Base-by-base conservation (phyloP, 1,284 basidiomycete species). In the Cutaneotrichosporon mucoides region DNA sequence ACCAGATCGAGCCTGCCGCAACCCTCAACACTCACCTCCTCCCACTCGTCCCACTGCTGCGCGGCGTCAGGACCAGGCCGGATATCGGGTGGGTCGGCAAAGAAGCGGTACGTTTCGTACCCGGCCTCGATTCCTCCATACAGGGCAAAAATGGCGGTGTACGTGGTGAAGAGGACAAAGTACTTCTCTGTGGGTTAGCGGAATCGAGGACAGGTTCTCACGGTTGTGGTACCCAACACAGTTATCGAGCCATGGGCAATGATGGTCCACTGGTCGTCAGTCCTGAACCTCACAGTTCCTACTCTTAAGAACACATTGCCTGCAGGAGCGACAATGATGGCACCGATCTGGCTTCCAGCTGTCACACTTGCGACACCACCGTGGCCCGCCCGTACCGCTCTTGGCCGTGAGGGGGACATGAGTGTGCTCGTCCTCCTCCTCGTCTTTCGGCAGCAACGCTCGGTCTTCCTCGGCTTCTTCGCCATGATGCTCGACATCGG, bases 191-290 rank as follows among this genome's bases (percentile, higher is more conserved):
- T 3, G 10, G 37, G 51, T 61, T 51, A 61, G 57, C n/a, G 10
- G 5, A 6, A 41, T 41, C 3, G 13, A 16, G 10, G 24, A 33
- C 6, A 12, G 41, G 6, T 24, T 52, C 71, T 50, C 51, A 75
- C 73, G 90, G 55, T 89, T 93, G 71, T 88, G 82, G 76, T 89
- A 86, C 6, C 90, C 90, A 54, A 94, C 84, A 75, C 91, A 94
- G 71, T 83, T 87, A 43, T 85, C 88, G 12, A 93, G 79, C 91
- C 91, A 94, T 3, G 87, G 87, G 71, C 91, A 94, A 72, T 94
- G 91, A 72, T 93, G 91, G 73, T 94, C 90, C 62, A 67, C 65
- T 67, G 56, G n/a, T 35, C 12, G 46, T 61, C 55, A 62, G 48
- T 51, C 53, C 43, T n/a, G 2, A 1, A 55, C 8, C 8, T 40